Percentiles rank a stretch among this genome's conserved stretches.
phyloP scores from a whole-genome alignment of 495 filamentous ascomycete species.

The Talaromyces thailandensis region DNA sequence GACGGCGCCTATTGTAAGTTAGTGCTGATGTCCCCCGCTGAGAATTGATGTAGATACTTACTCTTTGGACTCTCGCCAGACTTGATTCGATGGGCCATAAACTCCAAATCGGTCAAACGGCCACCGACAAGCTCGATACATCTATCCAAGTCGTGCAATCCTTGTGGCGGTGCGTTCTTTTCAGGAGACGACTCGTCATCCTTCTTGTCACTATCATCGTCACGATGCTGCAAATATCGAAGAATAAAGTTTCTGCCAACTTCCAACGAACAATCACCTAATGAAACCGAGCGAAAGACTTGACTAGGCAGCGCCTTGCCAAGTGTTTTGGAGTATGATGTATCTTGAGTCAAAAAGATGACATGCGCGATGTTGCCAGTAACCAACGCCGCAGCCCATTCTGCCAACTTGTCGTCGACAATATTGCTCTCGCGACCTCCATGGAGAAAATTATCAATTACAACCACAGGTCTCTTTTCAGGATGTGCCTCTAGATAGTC shows the following conservation, averaged over 20 bases:
- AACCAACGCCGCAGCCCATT: slow-evolving; percentile 86
- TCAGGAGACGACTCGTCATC: slow-evolving; percentile 14
- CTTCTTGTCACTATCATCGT: slow-evolving; percentile 27
- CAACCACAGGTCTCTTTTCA: slow-evolving; percentile 71
- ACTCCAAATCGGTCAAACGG: slow-evolving; percentile 87
- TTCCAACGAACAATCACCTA: slow-evolving; percentile 79
- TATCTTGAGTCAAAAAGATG: slow-evolving; percentile 90
- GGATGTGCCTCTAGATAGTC: slow-evolving; percentile 90
- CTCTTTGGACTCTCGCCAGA: slow-evolving; percentile 74
- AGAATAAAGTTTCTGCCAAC: slow-evolving; percentile 87
- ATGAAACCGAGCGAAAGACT: slow-evolving; percentile 74
- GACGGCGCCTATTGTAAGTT: slow-evolving; percentile 53
- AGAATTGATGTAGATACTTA: slow-evolving; percentile 12
- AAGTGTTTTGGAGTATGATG: slow-evolving; percentile 80
- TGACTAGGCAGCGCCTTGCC: slow-evolving; percentile 83
- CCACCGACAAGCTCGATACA: slow-evolving; percentile 80
- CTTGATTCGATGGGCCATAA: slow-evolving; percentile 82
- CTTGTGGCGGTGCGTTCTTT: slow-evolving; percentile 21
- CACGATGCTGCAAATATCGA: slow-evolving; percentile 57
- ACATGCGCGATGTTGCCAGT: slow-evolving; percentile 90
- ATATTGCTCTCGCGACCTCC: slow-evolving; percentile 61
- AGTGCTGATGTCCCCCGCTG: slow-evolving; percentile 7
- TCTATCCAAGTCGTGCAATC: slow-evolving; percentile 61
- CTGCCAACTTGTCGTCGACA: slow-evolving; percentile 82
- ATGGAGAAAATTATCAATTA: slow-evolving; percentile 92